Evolutionary conservation across 306 rosid species (phyloP), one percentile per base, ranked within the genome.

Genomic region (Pueraria montana): DNA sequence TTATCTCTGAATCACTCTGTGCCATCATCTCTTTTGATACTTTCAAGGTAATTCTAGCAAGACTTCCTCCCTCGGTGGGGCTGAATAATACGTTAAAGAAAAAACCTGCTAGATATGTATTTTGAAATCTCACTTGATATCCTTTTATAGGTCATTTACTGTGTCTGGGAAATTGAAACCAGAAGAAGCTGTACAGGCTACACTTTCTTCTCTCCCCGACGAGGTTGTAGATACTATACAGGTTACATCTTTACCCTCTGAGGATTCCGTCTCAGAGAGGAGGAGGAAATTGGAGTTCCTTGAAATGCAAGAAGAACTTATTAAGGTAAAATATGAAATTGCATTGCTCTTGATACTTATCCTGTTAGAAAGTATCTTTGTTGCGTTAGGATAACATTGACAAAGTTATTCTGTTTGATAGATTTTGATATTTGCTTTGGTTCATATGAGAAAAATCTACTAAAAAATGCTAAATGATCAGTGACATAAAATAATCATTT

Each of bases 21-120:
- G 49, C 98, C 99, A 68, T 96, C 98, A 70, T 96, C 99, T 11
- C 99, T 96, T 87, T 79, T 96, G 91, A 93, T 96, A 83, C 99
- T 96, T 88, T 96, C 98, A 53, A 96, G 99, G 99, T 96, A 87
- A 76, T 46, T 82, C 84, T 58, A 74, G 64, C 78, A 59, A 36
- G n/a, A 18, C 59, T 17, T 17, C 58, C 74, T 18, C 56, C 20
- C 11, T 13, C 17, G 2, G 12, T 0, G 11, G 63, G 43, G 12
- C 64, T 43, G 24, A 45, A n/a, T 11, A 42, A 64, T 40, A 42
- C 40, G 43, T 16, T 20, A 34, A 72, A 64, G 77, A 68, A 66
- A 32, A 20, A 46, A 40, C 50, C 75, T 56, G 42, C 72, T 34
- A 16, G 70, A 56, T 80, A 56, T 80, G 83, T 43, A 55, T 83